A percentile compares a stretch with the other conserved stretches of the same genome.
These are phyloP conservation scores for Dothistroma septosporum DNA, from an alignment of 2,329 filamentous ascomycete species.

Conservation along the genomic window DNA sequence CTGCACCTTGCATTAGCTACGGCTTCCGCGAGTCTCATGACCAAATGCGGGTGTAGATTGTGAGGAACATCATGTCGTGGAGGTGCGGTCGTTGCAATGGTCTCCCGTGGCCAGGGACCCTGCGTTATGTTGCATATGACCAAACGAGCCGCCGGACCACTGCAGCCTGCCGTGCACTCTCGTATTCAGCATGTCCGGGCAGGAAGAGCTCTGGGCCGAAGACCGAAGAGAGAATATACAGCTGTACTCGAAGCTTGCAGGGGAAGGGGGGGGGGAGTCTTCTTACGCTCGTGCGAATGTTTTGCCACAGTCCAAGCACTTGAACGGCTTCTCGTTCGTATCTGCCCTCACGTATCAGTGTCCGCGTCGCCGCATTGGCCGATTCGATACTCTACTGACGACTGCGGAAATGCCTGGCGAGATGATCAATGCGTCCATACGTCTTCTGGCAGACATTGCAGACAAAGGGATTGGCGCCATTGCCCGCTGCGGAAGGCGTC, in stretches of 20 bases:
- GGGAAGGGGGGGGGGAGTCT: background rate
- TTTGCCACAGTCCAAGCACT: slow-evolving; percentile 19
- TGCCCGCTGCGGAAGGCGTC: background rate
- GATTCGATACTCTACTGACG: slow-evolving; percentile 17
- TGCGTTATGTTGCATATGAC: background rate
- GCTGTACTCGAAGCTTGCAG: background rate
- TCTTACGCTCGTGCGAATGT: slow-evolving; percentile 23
- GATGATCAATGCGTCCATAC: slow-evolving; percentile 21
- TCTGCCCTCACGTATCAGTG: slow-evolving; percentile 14
- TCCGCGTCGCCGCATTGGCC: no score
- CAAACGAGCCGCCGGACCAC: background rate
- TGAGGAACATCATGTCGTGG: background rate
- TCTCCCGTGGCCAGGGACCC: background rate
- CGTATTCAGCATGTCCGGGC: background rate
- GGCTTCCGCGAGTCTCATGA: background rate
- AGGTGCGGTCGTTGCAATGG: background rate
- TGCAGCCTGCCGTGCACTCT: background rate
- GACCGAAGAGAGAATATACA: background rate
- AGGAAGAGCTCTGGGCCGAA: slow-evolving; percentile 7
- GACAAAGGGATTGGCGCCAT: slow-evolving; percentile 18
- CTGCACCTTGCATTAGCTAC: slow-evolving; percentile 6
- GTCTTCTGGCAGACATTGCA: slow-evolving; percentile 24
- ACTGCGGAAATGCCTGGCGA: slow-evolving; percentile 22
- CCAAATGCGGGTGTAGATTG: background rate
- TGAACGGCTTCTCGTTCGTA: slow-evolving; percentile 23